Percentiles rank a stretch among this genome's conserved stretches.
phyloP scores from a whole-genome alignment of 1,284 basidiomycete genomes.

The Irpex lacteus region DNA sequence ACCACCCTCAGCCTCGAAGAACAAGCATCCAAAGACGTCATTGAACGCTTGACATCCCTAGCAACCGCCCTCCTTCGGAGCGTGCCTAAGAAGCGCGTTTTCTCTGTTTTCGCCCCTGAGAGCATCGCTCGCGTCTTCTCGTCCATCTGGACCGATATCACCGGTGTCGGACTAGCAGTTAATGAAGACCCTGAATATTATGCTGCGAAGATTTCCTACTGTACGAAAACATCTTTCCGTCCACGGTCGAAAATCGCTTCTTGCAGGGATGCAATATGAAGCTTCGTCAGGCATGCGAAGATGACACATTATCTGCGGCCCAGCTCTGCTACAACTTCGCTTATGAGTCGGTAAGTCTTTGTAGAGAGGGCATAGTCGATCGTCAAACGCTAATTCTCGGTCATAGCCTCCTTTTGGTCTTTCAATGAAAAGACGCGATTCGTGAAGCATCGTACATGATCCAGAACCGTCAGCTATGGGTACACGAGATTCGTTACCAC shows the following conservation, averaged over 20 bases:
- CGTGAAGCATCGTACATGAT: slow-evolving; percentile 54
- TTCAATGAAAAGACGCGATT: slow-evolving; percentile 35
- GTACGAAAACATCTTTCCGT: slow-evolving; percentile 43
- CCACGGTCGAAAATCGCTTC: slow-evolving; percentile 21
- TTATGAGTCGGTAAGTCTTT: slow-evolving; percentile 45
- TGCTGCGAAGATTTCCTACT: slow-evolving; percentile 55
- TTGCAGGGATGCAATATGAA: slow-evolving; percentile 30
- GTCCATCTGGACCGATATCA: slow-evolving; percentile 41
- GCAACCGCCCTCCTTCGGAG: slow-evolving; percentile 20
- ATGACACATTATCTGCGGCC: slow-evolving; percentile 44
- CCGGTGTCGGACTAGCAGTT: slow-evolving; percentile 34
- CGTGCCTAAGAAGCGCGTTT: slow-evolving; percentile 43
- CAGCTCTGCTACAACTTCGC: slow-evolving; percentile 56
- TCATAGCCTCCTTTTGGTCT: slow-evolving; percentile 54
- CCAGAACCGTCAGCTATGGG: slow-evolving; percentile 51
- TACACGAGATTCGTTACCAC: slow-evolving; percentile 42
- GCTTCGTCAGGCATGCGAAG: slow-evolving; percentile 40
- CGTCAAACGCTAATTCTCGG: slow-evolving; percentile 4
- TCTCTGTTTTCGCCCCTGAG: slow-evolving; percentile 63
- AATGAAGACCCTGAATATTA: slow-evolving; percentile 49
- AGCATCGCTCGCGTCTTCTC: slow-evolving; percentile 48
- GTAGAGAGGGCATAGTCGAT: not conserved
- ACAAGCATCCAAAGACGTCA: slow-evolving; percentile 28
- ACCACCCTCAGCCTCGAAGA: slow-evolving; percentile 21
- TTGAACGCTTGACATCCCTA: slow-evolving; percentile 24